These are phyloP conservation scores for Coemansia sp. DNA, from an alignment of 192 early-diverging fungal species.

Conservation along the genomic window DNA sequence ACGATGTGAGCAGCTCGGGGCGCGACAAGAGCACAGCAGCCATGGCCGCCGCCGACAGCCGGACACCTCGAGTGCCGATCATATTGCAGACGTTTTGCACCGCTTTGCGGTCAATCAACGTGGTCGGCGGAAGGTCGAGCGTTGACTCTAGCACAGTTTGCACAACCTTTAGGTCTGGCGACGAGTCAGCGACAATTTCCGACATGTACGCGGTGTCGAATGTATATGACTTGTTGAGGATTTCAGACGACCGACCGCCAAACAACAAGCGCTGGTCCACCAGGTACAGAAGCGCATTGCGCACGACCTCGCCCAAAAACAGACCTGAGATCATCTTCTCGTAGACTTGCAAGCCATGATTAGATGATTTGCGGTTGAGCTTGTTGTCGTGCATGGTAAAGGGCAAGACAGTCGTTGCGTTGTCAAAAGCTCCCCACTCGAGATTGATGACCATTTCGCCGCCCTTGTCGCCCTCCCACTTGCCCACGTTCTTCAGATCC, in stretches of 20 bases:
- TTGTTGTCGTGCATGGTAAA: conserved; percentile 82
- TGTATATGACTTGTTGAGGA: conserved; percentile 61
- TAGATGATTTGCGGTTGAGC: conserved; percentile 75
- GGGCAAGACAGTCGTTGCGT: conserved; percentile 73
- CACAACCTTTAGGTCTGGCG: conserved; percentile 64
- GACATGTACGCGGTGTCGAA: conserved; percentile 67
- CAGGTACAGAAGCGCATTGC: conserved; percentile 78
- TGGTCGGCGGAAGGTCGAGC: conserved; percentile 57
- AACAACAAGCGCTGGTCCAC: conserved; percentile 77
- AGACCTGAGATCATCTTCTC: conserved; percentile 97
- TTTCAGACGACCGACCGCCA: conserved; percentile 59
- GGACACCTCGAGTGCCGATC: conserved; percentile 83
- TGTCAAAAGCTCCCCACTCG: conserved; percentile 87
- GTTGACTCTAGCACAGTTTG: conserved; percentile 58
- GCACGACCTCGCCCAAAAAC: conserved; percentile 89
- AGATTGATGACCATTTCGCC: conserved; percentile 93
- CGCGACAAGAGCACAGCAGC: conserved; percentile 65
- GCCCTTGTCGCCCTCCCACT: conserved; percentile 61
- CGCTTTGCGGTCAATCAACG: conserved; percentile 66
- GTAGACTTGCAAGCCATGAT: conserved; percentile 83
- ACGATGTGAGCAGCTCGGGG: conserved; percentile 22
- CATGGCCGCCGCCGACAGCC: conserved; percentile 70
- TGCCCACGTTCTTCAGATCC: conserved; percentile 69
- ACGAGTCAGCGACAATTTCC: conserved; percentile 57
- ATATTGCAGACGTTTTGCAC: conserved; percentile 70